Evolutionary conservation across 2,329 filamentous ascomycete species (phyloP), one percentile per base, ranked within the genome.

Genomic region (Furcasterigmium furcatum): DNA sequence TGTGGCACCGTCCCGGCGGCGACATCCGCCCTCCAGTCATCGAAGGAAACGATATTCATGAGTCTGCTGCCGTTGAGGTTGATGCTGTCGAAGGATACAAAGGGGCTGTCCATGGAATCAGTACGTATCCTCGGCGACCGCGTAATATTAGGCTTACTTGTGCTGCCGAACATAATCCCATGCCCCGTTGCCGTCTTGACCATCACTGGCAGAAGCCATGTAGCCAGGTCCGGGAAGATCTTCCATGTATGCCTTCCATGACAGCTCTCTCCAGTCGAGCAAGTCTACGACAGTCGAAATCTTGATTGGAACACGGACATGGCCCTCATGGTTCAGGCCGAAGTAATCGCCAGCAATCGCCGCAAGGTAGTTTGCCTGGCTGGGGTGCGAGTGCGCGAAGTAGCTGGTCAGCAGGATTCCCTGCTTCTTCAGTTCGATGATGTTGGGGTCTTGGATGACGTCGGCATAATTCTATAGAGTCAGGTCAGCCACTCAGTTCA

Each of bases 41-140:
- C 73, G 53, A 87, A 76, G 50, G 82, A 84, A 61, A 84, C 82
- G 53, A 85, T 73, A 49, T 78, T 74, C 29, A 73, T 70, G 2
- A 85, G 68, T 18, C 85, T 75, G 41, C 52, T 54, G 4, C 67
- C 68, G 22, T 68, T 56, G 34, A 53, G 56, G 46, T 60, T 65
- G 46, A 72, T 55, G 49, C 65, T 70, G 54, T 72, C 67, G 43
- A 62, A 72, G 3, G 67, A 68, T 25, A 69, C 64, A 38, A 69
- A 70, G 5, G 67, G 69, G 46, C 66, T 70, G 46, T 55, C 49
- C 50, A 56, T 8, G 54, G 57, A n/a, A 50, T 36, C 20, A 44
- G 29, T 27, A 27, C 24, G 7, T 7, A 27, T 12, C 7, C 7
- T 27, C 24, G 12, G 24, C 24, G 24, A 27, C 21, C 24, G 14